Evolutionary conservation across 2,329 filamentous ascomycete species (phyloP), one percentile per base, ranked within the genome.

Genomic region (Cladosporium sp.): DNA sequence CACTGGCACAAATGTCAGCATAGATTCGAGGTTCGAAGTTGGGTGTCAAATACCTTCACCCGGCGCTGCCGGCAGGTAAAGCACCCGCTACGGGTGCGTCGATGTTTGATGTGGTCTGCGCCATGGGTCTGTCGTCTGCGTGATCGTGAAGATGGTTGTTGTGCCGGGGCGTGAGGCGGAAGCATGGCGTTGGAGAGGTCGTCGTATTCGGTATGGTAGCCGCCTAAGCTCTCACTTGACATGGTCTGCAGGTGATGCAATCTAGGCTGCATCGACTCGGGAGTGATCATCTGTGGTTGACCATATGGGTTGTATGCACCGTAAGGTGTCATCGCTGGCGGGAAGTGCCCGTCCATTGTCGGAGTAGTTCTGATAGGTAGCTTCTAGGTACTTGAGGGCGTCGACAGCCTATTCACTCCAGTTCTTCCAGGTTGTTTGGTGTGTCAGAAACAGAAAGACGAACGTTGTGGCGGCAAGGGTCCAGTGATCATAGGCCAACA

Each of bases 41-140:
- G 2, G 26, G 18, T 28, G 11, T 4, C 10, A 70, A 68, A 11
- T 74, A 86, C 85, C 83, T 89, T 98, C 60, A 98, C 93, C 77
- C 95, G 87, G 70, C 95, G 87, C 72, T 89, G 89, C 66, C 95
- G 87, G 78, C 95, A 99, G 56, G 93, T 98, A 75, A 87, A 97
- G 80, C 95, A 99, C 30, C 95, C 95, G 69, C 93, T 97, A 72
- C 95, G 86, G 51, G 95, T 98, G 71, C 95, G 88, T 67, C 93
- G 90, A 77, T 98, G 94, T 79, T 98, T 98, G 70, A 96, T 90
- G 74, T 91, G 89, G 67, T 96, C 91, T n/a, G 71, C 67, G 16
- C 74, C 72, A 39, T 67, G 67, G 13, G 69, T 64, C 49, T 71
- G 71, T 63, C 74, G 68, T 66, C 73, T 68, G 62, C 74, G 69